phyloP scores from a whole-genome alignment of 257 asterid genomes.

The Ballota nigra region DNA sequence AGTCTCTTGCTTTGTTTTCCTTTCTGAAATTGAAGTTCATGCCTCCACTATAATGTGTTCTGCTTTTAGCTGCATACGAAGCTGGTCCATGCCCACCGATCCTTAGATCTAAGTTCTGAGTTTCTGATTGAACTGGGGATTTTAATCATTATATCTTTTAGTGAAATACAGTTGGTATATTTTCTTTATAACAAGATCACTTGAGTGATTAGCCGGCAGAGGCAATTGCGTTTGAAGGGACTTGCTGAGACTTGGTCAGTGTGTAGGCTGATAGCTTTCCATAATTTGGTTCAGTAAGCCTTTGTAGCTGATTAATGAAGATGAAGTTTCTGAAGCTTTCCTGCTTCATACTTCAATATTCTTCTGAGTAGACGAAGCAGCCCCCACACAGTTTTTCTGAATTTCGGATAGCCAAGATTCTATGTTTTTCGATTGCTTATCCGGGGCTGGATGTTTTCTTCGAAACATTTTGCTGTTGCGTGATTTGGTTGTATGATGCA shows the following conservation, averaged over 20 bases:
- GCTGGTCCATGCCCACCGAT: not conserved
- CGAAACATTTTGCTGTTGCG: not conserved
- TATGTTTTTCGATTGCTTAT: not conserved
- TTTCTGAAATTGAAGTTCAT: not conserved
- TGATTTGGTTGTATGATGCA: not conserved
- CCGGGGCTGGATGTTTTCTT: not conserved
- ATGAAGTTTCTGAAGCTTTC: not conserved
- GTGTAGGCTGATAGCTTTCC: not conserved
- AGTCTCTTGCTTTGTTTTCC: constrained; percentile 9
- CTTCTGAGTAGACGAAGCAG: no score
- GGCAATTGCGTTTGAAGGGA: not conserved
- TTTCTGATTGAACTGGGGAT: constrained; percentile 11
- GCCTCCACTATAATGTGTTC: constrained; percentile 16
- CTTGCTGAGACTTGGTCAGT: constrained; percentile 10
- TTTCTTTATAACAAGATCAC: constrained; percentile 18
- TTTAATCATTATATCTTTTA: not conserved
- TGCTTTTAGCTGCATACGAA: not conserved
- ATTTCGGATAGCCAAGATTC: no score
- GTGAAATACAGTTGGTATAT: constrained; percentile 3
- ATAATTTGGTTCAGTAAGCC: constrained; percentile 10
- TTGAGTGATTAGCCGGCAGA: constrained; percentile 15
- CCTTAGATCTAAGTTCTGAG: constrained; percentile 15
- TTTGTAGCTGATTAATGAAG: not conserved
- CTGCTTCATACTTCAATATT: not conserved
- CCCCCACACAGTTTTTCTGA: no score